Evolutionary conservation across 768 basidiomycete species (phyloP).

Genomic region (Termitomyces sp.): DNA sequence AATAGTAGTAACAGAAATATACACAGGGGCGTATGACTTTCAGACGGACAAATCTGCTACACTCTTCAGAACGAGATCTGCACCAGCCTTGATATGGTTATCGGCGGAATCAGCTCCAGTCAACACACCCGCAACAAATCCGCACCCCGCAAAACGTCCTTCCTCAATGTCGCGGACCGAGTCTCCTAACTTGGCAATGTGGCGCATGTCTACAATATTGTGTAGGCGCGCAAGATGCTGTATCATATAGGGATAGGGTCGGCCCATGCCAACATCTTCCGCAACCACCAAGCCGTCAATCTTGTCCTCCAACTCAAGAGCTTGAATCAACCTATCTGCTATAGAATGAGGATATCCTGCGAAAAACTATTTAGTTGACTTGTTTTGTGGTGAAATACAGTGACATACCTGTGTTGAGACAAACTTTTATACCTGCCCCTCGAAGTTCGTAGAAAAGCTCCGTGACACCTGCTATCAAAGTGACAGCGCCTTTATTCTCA

Average conservation of each 20-base stretch:
- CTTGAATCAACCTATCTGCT: conserved; percentile 7
- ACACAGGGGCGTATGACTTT: too few species aligned
- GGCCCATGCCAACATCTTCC: conserved; percentile 15
- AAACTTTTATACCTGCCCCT: conserved; percentile 13
- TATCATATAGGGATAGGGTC: conserved; percentile 16
- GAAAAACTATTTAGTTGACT: too few species aligned
- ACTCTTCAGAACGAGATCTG: conserved; percentile 13
- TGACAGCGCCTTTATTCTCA: conserved; percentile 6
- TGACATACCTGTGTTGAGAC: conserved; percentile 13
- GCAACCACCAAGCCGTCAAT: conserved; percentile 15
- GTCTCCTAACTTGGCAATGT: conserved; percentile 13
- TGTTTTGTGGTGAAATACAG: background rate
- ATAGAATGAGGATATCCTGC: conserved; percentile 15
- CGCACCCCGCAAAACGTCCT: conserved; percentile 14
- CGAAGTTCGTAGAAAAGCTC: conserved; percentile 5
- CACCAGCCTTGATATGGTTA: conserved; percentile 13
- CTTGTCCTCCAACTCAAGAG: conserved; percentile 6
- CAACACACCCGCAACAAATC: conserved; percentile 13
- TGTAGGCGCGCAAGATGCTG: conserved; percentile 14
- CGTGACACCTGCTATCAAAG: conserved; percentile 7
- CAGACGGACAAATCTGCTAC: conserved; percentile 8
- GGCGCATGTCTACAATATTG: conserved; percentile 11
- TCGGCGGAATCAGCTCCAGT: conserved; percentile 10
- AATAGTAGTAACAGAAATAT: too few species aligned
- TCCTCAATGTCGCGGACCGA: conserved; percentile 14